Evolutionary conservation across 768 basidiomycete genomes (phyloP).

Genomic region (Pisolithus tinctorius): DNA sequence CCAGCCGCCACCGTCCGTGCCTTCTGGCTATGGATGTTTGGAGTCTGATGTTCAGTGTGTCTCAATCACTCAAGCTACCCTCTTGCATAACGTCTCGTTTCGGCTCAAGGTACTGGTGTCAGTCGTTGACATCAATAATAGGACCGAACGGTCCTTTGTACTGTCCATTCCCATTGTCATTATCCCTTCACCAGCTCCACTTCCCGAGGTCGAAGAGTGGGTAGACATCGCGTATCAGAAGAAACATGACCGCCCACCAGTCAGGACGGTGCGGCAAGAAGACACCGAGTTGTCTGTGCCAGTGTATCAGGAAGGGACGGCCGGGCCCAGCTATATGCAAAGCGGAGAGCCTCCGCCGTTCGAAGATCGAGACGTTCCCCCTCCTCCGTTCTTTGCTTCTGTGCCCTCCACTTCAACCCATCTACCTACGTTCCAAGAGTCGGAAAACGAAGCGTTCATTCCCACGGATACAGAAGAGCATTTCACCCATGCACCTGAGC

Average conservation of each 20-base stretch:
- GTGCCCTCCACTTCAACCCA: constrained; percentile 53
- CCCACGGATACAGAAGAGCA: constrained; percentile 35
- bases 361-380: constrained; percentile 77
- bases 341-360: constrained; percentile 74
- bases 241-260: constrained; percentile 80
- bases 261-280: constrained; percentile 61
- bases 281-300: constrained; percentile 57
- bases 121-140: constrained; percentile 65
- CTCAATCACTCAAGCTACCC: constrained; percentile 72
- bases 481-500: constrained; percentile 25
- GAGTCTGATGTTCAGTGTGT: constrained; percentile 62
- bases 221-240: constrained; percentile 76
- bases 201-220: constrained; percentile 68
- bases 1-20: constrained; percentile 37
- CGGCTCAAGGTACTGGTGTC: constrained; percentile 65
- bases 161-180: constrained; percentile 65
- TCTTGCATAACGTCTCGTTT: constrained; percentile 81
- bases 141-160: constrained; percentile 60
- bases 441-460: constrained; percentile 72
- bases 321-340: constrained; percentile 67
- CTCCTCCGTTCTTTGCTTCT: constrained; percentile 52
- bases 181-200: constrained; percentile 69
- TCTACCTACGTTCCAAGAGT: constrained; percentile 73
- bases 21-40: constrained; percentile 36
- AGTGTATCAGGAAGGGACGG: constrained; percentile 62